Evolutionary conservation across 805 yeast species (phyloP), one percentile per base, ranked within the genome.

Genomic region (Metschnikowia similis): DNA sequence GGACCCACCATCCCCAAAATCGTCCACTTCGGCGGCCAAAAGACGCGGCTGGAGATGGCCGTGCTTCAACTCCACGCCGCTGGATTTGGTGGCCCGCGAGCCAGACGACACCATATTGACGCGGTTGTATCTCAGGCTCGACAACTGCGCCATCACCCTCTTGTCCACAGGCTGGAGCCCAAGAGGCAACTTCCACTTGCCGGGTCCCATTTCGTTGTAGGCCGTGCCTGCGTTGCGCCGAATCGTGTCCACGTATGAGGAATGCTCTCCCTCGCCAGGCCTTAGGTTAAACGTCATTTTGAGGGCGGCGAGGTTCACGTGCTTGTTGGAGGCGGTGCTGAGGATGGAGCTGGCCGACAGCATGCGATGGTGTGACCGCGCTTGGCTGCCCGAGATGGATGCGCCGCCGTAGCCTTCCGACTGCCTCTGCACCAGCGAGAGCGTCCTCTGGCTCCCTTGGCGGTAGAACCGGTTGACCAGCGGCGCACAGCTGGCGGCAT

Each of bases 1-100:
- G 34, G 52, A 52, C 35, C 53, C 48, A 28, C 26, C 40, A 6
- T 50, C 61, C 8, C 51, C 56, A 5, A 26, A 41, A 27, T 85
- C 89, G 54, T 84, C 91, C 35, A 86, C 83, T 63, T 86, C 94
- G 26, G 85, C 79, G 2, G 91, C 92, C 52, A 87, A 70, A 66
- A 86, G 72, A 41, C 89, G 75, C 27, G 86, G 87, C 48, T 81
- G 76, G 50, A 80, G 70, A 60, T 73, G 81, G 6, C 86, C 85
- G 61, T 83, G 86, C 59, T 81, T 83, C 61, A 82, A 69, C 49
- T 81, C 85, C 6, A 74, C 78, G 0, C 79, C 79, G 49, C 71
- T 68, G n/a, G 70, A 61, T 50, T 68, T 70, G 53, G 68, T 69
- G 27, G 44, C 42, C 28, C 52, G 48, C 7, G 47, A 47, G 2